Base-by-base conservation (phyloP, 2,329 filamentous ascomycete genomes). In the Fonsecaea erecta region DNA sequence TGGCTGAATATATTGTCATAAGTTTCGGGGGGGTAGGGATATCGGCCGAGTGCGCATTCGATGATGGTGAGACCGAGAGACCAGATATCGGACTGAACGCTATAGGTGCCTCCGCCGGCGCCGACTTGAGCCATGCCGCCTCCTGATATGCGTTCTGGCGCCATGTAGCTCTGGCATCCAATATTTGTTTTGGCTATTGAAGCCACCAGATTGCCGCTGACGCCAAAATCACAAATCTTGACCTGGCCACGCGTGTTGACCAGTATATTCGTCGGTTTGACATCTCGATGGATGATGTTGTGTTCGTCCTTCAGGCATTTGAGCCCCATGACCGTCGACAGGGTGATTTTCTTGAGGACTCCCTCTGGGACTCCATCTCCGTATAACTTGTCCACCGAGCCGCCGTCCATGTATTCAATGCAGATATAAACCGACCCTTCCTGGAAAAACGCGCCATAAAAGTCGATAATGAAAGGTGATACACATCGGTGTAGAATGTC, bases 101-200 rank as follows among this genome's bases (percentile, higher is more conserved):
- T 96, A 78, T 99, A 99, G 1, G 94, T 96, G 63, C 94, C 94
- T 65, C 89, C 90, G 5, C 86, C 83, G 18, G 88, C 83, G 28
- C 89, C 89, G 3, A 87, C 84, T 67, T 90, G 86, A 64, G 91
- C 87, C 73, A 93, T 87, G 24, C 90, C 90, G 63, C 93, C 93
- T 55, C 92, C 92, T 8, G 92, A 92, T 73, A 99, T 99, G 70
- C 95, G 84, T 78, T 99, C 95, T 0, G 95, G 95, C 0, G 95
- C 95, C 95, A 99, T 99, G 80, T 99, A 99, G 75, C 93, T 97
- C 79, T 99, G 95, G 74, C 95, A 99, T 43, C 95, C 95, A 73
- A 99, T 99, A 76, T 99, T 99, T 30, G 95, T 99, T 80, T 96
- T 97, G 58, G 95, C 95, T 73, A 98, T 98, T 80, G 93, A 97